phyloP scores from a whole-genome alignment of 352 stramenopile species.

The Pythium sp. region DNA sequence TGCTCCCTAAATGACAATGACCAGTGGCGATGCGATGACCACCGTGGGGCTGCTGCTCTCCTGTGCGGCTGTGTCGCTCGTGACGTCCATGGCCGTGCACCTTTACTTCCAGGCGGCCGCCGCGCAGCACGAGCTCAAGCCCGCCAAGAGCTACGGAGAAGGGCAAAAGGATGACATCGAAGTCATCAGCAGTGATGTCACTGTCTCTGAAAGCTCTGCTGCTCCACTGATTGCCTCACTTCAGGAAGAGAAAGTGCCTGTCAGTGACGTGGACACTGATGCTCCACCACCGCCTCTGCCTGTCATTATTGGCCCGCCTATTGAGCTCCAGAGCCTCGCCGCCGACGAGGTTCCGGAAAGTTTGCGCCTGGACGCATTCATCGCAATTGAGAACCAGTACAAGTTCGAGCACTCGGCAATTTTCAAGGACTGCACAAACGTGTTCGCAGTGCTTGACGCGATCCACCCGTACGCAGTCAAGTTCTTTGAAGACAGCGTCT shows the following conservation, averaged over 20 bases:
- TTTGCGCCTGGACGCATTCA: slow-evolving; percentile 50
- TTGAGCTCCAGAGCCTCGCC: slow-evolving; percentile 27
- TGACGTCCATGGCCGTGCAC: slow-evolving; percentile 38
- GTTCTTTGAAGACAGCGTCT: slow-evolving; percentile 46
- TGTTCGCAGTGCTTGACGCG: slow-evolving; percentile 57
- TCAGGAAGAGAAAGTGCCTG: background rate
- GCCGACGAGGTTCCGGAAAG: slow-evolving; percentile 28
- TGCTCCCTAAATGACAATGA: background rate
- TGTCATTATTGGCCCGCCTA: slow-evolving; percentile 15
- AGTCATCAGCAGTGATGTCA: background rate
- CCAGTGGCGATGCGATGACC: slow-evolving; percentile 12
- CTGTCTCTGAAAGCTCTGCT: background rate
- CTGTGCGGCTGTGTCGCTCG: slow-evolving; percentile 34
- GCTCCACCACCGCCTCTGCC: background rate
- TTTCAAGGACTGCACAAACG: slow-evolving; percentile 54
- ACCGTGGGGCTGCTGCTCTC: slow-evolving; percentile 38
- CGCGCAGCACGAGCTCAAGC: background rate
- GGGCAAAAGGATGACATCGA: background rate
- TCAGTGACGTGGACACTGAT: background rate
- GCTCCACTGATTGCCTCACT: background rate
- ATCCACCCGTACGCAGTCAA: slow-evolving; percentile 54
- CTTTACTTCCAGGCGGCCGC: slow-evolving; percentile 27
- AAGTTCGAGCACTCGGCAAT: slow-evolving; percentile 52
- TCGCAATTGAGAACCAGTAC: slow-evolving; percentile 34
- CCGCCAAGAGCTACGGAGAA: background rate